phyloP scores from a whole-genome alignment of 441 rosid species.

The Adansonia gregorii region DNA sequence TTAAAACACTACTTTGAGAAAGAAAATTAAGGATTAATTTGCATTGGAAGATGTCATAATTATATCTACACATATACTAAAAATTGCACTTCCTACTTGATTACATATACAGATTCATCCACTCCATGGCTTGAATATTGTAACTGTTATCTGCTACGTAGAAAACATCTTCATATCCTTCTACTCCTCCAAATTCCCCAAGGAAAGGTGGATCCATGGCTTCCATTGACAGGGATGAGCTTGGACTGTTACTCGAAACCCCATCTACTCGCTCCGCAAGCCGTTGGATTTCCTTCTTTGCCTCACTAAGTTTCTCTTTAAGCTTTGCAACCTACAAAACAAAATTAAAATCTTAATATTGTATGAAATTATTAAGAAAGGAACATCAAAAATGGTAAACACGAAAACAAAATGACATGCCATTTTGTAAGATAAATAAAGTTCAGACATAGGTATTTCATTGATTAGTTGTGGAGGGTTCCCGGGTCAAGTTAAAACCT shows the following conservation, averaged over 20 bases:
- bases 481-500: too few relatives aligned
- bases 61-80: slow-evolving; percentile 22
- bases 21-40: neutral
- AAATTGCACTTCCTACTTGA: neutral
- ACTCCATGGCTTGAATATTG: slow-evolving; percentile 48
- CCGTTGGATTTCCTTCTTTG: slow-evolving; percentile 58
- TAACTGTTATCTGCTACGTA: slow-evolving; percentile 47
- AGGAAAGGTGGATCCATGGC: slow-evolving; percentile 46
- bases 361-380: neutral
- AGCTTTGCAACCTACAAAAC: slow-evolving; percentile 56
- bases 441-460: too few relatives aligned
- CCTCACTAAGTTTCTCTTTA: slow-evolving; percentile 55
- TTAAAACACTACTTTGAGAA: neutral
- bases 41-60: neutral
- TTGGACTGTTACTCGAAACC: slow-evolving; percentile 54
- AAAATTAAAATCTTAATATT: neutral
- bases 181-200: slow-evolving; percentile 49
- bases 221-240: slow-evolving; percentile 50
- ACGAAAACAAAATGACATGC: too few relatives aligned
- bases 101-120: slow-evolving; percentile 55
- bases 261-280: slow-evolving; percentile 50
- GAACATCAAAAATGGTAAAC: too few relatives aligned
- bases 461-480: too few relatives aligned
- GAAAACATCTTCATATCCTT: slow-evolving; percentile 44
- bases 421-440: too few relatives aligned